Evolutionary conservation across 169 alveolate genomes (phyloP).

Genomic region (Besnoitia besnoiti): DNA sequence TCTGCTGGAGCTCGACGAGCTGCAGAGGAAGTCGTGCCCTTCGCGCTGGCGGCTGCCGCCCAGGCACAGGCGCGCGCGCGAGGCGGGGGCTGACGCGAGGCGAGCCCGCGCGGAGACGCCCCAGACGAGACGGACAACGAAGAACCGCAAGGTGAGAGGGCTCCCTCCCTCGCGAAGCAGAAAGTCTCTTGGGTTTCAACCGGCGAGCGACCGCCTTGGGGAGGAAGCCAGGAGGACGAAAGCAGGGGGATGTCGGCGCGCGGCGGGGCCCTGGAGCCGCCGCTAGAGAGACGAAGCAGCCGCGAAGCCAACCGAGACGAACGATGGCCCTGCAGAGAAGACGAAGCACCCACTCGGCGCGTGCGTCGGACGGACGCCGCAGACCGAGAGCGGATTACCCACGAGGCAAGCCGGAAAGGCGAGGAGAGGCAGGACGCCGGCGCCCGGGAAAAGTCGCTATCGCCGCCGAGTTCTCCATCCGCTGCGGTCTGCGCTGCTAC

Average conservation of each 20-base stretch:
- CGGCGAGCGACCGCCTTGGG: too few species aligned
- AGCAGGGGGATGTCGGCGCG: not conserved
- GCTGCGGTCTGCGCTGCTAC: too few species aligned
- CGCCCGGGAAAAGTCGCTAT: too few species aligned
- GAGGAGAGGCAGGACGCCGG: too few species aligned
- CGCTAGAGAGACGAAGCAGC: not conserved
- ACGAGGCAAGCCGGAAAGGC: too few species aligned
- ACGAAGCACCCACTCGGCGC: too few species aligned
- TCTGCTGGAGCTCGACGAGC: constrained; percentile 19
- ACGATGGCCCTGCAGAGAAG: not conserved
- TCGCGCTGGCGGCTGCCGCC: constrained; percentile 1
- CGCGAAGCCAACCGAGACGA: not conserved
- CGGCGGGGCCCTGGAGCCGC: not conserved
- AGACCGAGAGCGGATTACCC: not conserved
- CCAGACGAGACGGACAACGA: not conserved
- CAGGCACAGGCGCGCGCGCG: too few species aligned
- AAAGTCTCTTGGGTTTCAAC: not conserved
- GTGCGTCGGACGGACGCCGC: too few species aligned
- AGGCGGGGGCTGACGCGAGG: too few species aligned
- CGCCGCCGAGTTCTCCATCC: too few species aligned
- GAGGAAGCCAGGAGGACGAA: not conserved
- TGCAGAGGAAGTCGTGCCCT: not conserved
- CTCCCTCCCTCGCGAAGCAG: not conserved
- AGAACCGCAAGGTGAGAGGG: not conserved
- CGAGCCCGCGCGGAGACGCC: too few species aligned